Evolutionary conservation across 768 basidiomycete species (phyloP), one percentile per base, ranked within the genome.

Genomic region (Cubamyces lactineus): DNA sequence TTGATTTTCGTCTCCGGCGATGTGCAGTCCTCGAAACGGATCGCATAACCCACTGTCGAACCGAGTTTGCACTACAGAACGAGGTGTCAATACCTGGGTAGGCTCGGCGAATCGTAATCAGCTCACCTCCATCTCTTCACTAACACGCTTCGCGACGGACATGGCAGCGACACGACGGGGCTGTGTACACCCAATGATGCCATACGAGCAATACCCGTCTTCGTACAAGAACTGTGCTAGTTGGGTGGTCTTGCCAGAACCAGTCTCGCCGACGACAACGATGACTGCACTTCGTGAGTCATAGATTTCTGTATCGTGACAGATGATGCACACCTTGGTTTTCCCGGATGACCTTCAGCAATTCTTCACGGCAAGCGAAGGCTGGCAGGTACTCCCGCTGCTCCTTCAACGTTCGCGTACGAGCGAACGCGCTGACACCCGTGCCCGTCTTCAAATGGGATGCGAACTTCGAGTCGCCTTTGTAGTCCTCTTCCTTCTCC

Each of bases 121-220:
- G 71, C 85, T 57, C 48, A 92, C 92, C 85, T 97, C 93, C 91
- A 99, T 98, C 77, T 99, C 97, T 72, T 99, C 97, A 70, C 94
- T 95, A 60, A 99, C 97, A 75, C 97, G 95, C 78, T 99, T 98
- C n/a, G 97, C 97, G 7, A 98, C 97, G 11, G 93, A 96, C 97
- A 99, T 98, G 16, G 97, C 97, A 47, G 97, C 97, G 28, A 99
- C 97, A 78, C 97, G 95, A 68, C 97, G 86, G 51, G 97, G 97
- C 72, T 99, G 97, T 0, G 97, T 99, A 71, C 97, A 99, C 12
- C 96, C 96, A 52, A 99, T 87, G 45, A 98, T 82, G 17, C 96
- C 96, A 76, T 87, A 84, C 4, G 84, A 73, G 66, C 95, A 92
- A 74, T 96, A 99, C 0, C 97, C 97, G 64, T 99, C 97, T 73